Base-by-base conservation (phyloP, 148 eudicot species). In the Vaccinium vitisidaea region DNA sequence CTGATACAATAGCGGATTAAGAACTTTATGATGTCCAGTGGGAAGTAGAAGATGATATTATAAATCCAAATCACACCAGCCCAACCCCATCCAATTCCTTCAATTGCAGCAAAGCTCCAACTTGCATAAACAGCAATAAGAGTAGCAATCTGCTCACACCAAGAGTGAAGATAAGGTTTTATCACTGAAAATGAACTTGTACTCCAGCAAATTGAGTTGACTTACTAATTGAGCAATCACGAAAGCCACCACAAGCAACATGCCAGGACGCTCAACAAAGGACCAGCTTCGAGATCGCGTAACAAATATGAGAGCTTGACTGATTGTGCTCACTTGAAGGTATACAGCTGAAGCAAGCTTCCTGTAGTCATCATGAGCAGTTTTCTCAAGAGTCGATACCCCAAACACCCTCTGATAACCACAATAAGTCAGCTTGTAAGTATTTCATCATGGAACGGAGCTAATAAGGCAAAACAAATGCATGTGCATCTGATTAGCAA, bases 51-150 rank as follows among this genome's bases (percentile, higher is more conserved):
- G 13, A 97, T 79, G 84, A 94, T 73, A 76, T 97, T 97, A 80
- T 95, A 97, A 9, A 97, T 93, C 99, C 99, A 97, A 73, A 97
- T 93, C 74, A 97, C 99, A 12, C 99, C 99, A 16, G 99, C 99
- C 99, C 99, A 97, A 80, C 99, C 98, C 99, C 99, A 97, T 36
- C 99, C 99, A 10, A 97, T 97, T 48, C 99, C 99, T 90, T 97
- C 96, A 75, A 97, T 92, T 39, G 98, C 98, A 81, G 99, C 98
- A 86, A 97, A 97, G 77, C 89, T 87, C 99, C 99, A 97, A 84
- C 86, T 95, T 82, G 99, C 99, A 91, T 97, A 97, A 7, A 97
- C 99, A 6, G 99, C 99, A 85, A 97, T 97, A 25, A 97, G 61
- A 43, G 99, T 97, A 85, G 99, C 99, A 83, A 97, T 89, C 99